phyloP scores from a whole-genome alignment of 306 rosid genomes.

The Glycine soja region DNA sequence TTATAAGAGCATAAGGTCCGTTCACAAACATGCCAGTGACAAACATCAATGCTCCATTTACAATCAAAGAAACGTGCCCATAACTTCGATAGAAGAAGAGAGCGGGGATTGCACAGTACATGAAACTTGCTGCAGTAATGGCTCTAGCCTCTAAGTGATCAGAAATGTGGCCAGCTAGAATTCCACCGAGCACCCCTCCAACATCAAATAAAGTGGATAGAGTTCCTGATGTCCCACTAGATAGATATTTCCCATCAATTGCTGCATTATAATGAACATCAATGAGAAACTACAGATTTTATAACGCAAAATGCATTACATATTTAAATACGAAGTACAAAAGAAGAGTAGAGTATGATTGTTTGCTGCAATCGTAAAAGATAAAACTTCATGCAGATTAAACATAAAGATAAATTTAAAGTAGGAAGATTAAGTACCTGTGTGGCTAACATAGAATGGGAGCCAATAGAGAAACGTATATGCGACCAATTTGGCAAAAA shows the following conservation, averaged over 20 bases:
- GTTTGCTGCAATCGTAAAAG: constrained; percentile 8
- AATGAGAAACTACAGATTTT: constrained; percentile 41
- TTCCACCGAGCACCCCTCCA: constrained; percentile 96
- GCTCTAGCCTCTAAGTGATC: constrained; percentile 92
- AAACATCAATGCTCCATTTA: constrained; percentile 75
- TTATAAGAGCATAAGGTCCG: constrained; percentile 96
- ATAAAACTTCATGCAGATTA: background rate
- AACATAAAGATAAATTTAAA: background rate
- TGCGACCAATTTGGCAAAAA: constrained; percentile 97
- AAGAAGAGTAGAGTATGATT: background rate
- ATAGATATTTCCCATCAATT: constrained; percentile 83
- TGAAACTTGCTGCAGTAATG: constrained; percentile 97
- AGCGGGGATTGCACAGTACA: constrained; percentile 97
- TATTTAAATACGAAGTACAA: background rate
- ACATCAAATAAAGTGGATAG: constrained; percentile 93
- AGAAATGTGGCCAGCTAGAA: constrained; percentile 93
- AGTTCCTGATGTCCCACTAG: constrained; percentile 77
- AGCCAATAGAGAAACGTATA: constrained; percentile 99
- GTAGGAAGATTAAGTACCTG: constrained; percentile 62
- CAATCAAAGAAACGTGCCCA: constrained; percentile 68
- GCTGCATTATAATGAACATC: constrained; percentile 63
- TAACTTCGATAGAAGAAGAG: constrained; percentile 83
- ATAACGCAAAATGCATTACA: background rate
- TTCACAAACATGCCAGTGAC: constrained; percentile 94
- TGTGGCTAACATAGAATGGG: constrained; percentile 90